Conservation (phyloP, 441 rosid genomes). For the Corymbia citriodora region DNA sequence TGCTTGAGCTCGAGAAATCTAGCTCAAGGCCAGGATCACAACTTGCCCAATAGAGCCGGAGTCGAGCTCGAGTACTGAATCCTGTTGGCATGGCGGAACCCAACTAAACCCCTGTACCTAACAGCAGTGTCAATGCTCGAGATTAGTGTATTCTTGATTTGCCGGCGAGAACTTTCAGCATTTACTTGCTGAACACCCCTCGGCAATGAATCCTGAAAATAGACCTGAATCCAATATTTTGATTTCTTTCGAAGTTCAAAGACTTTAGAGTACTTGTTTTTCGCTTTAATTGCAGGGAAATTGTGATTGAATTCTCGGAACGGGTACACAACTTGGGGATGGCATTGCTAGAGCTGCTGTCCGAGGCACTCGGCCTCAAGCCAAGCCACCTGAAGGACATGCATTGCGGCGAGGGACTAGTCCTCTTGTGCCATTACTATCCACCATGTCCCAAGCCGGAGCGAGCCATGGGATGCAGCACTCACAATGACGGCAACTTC, state of each 20-base stretch:
- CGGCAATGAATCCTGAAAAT: neutral
- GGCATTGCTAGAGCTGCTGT: neutral
- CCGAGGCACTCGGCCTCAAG: neutral
- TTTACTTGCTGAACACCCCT: neutral
- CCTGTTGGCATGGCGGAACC: fast-evolving
- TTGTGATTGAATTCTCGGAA: neutral
- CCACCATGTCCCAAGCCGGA: neutral
- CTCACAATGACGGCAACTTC: neutral
- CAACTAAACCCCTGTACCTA: neutral
- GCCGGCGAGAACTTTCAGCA: neutral
- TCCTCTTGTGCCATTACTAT: neutral
- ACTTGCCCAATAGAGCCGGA: neutral
- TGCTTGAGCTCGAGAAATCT: neutral
- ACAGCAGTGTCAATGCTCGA: neutral
- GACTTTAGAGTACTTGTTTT: neutral
- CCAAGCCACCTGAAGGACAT: neutral
- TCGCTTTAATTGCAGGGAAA: neutral
- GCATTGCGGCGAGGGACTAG: neutral
- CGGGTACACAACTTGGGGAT: neutral
- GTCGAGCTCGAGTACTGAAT: neutral
- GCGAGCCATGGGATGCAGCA: neutral
- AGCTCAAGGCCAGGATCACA: neutral
- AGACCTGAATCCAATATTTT: neutral
- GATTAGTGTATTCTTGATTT: neutral
- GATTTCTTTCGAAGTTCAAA: neutral